Conservation (phyloP, 2,329 filamentous ascomycete species). For the Botrytis porri region DNA sequence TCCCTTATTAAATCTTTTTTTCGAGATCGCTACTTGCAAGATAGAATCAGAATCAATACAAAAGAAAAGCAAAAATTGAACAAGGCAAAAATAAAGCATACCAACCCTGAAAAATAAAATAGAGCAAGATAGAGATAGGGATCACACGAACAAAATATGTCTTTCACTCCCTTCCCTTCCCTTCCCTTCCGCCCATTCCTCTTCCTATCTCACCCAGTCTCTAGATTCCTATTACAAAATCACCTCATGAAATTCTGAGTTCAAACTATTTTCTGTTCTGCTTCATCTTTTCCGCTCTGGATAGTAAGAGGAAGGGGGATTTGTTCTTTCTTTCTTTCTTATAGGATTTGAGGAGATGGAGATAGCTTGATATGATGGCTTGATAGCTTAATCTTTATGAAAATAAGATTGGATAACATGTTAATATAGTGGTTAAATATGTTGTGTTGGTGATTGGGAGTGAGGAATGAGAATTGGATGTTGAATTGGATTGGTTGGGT, state of each 20-base stretch:
- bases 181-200: too few relatives aligned
- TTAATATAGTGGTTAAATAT: neutral
- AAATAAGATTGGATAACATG: too few relatives aligned
- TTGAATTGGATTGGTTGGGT: neutral
- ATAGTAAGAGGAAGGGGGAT: neutral
- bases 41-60: too few relatives aligned
- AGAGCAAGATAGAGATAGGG: neutral
- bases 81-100: neutral
- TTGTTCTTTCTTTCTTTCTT: neutral
- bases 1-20: neutral
- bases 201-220: fast-evolving
- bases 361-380: neutral
- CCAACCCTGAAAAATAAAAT: neutral
- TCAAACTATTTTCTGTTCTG: neutral
- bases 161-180: too few relatives aligned
- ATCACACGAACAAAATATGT: too few relatives aligned
- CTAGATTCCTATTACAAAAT: too few relatives aligned
- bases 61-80: too few relatives aligned
- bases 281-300: neutral
- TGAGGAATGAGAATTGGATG: neutral
- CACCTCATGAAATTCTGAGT: too few relatives aligned
- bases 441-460: fast-evolving
- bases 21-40: too few relatives aligned
- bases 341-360: neutral
- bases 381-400: neutral